Evolutionary conservation across 1,139 yeast species (phyloP), one percentile per base, ranked within the genome.

Genomic region (Suhomyces anneliseae): DNA sequence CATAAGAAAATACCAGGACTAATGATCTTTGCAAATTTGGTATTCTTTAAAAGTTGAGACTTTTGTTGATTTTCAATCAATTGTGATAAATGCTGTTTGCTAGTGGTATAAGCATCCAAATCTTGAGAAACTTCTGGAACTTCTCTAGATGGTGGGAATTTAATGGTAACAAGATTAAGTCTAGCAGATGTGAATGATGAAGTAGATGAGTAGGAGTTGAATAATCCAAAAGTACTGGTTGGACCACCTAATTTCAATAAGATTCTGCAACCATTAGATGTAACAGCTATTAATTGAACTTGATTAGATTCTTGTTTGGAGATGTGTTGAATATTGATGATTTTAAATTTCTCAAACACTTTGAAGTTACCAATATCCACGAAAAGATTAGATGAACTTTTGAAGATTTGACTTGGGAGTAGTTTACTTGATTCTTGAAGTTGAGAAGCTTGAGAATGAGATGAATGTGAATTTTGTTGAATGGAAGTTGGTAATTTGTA

Each of bases 1-100:
- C 74, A 68, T 51, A 90, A 74, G 58, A 84, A 90, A 5, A 90
- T 84, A 9, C 96, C 96, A 0, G 97, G 97, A 27, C 95, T 82
- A 36, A 90, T 74, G 10, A 90, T 71, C 40, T 80, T 78, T 27
- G 79, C 68, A 31, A 70, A 59, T 49, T 76, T 77, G 15, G 82
- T 71, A 53, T 74, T 74, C 48, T 70, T 69, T 56, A 81, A 68
- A 36, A 81, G 59, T 47, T 70, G 74, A 2, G 79, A 74, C 49
- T 70, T 72, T 52, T 75, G 78, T 50, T 76, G 81, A 52, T 66
- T 70, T 10, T 72, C 64, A 33, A 73, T 70, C 47, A 74, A 61
- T 55, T 72, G 77, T 7, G 76, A 62, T 39, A 72, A 58, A 46
- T 73, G 74, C 49, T 74, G 79, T 53, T 75, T 72, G 47, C 71